Evolutionary conservation across 2,329 filamentous ascomycete genomes (phyloP).

Genomic region (Rugonectria rugulosa): DNA sequence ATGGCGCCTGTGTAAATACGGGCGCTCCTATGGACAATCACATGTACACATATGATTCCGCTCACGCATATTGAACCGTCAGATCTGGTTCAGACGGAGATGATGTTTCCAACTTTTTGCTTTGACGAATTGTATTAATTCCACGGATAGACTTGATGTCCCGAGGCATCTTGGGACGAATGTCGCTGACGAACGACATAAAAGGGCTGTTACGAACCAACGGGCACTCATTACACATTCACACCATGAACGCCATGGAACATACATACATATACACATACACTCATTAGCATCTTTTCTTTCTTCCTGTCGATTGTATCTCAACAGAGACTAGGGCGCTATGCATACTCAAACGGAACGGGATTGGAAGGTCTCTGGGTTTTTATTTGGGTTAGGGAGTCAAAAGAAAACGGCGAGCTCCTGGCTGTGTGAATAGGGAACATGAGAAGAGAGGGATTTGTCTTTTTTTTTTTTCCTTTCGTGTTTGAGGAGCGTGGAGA

Average conservation of each 20-base stretch:
- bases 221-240: slow-evolving; percentile 2
- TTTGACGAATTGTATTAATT: slow-evolving; percentile 21
- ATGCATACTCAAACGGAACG: slow-evolving; percentile 2
- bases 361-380: background rate
- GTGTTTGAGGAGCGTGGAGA: background rate
- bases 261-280: background rate
- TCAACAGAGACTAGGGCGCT: slow-evolving; percentile 6
- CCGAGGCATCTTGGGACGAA: background rate
- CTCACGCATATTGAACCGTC: slow-evolving; percentile 19
- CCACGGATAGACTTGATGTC: slow-evolving; percentile 18
- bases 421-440: background rate
- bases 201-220: slow-evolving; percentile 5
- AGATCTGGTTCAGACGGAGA: background rate
- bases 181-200: background rate
- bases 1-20: slow-evolving; percentile 33
- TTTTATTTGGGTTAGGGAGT: slow-evolving; percentile 7
- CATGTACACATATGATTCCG: slow-evolving; percentile 23
- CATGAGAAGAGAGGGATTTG: background rate
- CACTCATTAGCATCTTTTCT: slow-evolving; percentile 4
- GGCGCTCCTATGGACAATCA: slow-evolving; percentile 19
- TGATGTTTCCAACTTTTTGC: background rate
- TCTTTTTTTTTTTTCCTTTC: too few relatives aligned
- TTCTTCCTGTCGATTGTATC: background rate
- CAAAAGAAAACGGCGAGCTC: slow-evolving; percentile 9
- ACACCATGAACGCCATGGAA: slow-evolving; percentile 7